Evolutionary conservation across 2,329 filamentous ascomycete genomes (phyloP).

Genomic region (Colletotrichum falcatum): DNA sequence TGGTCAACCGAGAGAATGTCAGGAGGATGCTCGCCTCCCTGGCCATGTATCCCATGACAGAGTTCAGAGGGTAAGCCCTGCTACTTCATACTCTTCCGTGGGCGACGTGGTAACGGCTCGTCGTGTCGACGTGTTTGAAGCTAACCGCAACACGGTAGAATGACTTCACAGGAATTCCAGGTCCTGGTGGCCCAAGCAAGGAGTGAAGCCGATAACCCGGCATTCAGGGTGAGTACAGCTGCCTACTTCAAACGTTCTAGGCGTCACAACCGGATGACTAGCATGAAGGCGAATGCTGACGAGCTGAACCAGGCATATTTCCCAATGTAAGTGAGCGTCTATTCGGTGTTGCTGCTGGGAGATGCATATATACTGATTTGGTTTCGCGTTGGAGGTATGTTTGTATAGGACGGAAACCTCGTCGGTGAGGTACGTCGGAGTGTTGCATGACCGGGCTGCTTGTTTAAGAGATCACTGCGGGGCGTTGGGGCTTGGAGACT

Average conservation of each 20-base stretch:
- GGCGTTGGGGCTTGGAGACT: slow-evolving; percentile 1
- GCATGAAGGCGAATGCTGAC: slow-evolving; percentile 1
- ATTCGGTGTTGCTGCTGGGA: background rate
- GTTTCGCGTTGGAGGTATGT: slow-evolving; percentile 62
- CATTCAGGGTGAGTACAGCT: slow-evolving; percentile 63
- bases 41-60: slow-evolving; percentile 68
- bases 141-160: slow-evolving; percentile 55
- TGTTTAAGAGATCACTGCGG: slow-evolving; percentile 2
- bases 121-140: slow-evolving; percentile 23
- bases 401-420: slow-evolving; percentile 71
- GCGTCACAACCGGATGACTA: slow-evolving; percentile 13
- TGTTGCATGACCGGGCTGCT: slow-evolving; percentile 5
- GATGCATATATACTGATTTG: background rate
- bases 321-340: slow-evolving; percentile 64
- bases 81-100: background rate
- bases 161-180: slow-evolving; percentile 69
- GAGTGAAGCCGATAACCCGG: slow-evolving; percentile 63
- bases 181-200: slow-evolving; percentile 67
- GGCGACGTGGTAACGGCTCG: background rate
- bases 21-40: slow-evolving; percentile 66
- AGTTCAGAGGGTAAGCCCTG: slow-evolving; percentile 57
- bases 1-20: slow-evolving; percentile 65
- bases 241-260: background rate
- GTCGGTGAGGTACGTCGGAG: slow-evolving; percentile 36
- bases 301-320: slow-evolving; percentile 65